Evolutionary conservation across 352 stramenopile species (phyloP).

Genomic region (Phytopythium litorale): DNA sequence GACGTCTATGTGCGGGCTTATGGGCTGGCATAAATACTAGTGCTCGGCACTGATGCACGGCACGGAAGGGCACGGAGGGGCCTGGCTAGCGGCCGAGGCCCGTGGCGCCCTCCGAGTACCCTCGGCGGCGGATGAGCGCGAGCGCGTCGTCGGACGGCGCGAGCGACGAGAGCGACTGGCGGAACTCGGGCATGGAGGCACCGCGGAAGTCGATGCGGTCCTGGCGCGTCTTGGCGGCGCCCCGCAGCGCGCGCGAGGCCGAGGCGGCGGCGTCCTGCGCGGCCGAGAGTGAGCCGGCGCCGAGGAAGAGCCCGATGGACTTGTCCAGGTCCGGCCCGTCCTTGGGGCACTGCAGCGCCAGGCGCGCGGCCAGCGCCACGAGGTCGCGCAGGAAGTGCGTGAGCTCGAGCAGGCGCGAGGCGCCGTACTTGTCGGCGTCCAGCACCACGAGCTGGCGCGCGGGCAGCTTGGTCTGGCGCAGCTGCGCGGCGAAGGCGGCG

Average conservation of each 20-base stretch:
- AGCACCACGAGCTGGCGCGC: constrained; percentile 48
- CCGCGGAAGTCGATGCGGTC: constrained; percentile 68
- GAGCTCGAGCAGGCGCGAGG: constrained; percentile 50
- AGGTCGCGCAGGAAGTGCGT: constrained; percentile 63
- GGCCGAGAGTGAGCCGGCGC: constrained; percentile 36
- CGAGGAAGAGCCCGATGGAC: constrained; percentile 58
- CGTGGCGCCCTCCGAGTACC: constrained; percentile 23
- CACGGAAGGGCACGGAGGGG: no score
- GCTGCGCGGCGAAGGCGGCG: constrained; percentile 39
- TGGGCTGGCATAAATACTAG: no score
- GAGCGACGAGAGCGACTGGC: constrained; percentile 37
- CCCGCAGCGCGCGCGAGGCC: constrained; percentile 25
- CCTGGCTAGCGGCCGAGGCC: not conserved
- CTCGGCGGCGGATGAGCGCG: constrained; percentile 20
- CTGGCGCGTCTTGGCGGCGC: constrained; percentile 51
- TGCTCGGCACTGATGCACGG: no score
- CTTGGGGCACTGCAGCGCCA: constrained; percentile 36
- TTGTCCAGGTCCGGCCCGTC: constrained; percentile 61
- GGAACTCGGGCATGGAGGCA: constrained; percentile 64
- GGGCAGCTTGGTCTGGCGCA: constrained; percentile 49
- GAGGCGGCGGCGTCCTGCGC: constrained; percentile 33
- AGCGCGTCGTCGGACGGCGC: constrained; percentile 19
- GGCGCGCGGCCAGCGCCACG: constrained; percentile 32
- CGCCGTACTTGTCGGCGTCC: constrained; percentile 55
- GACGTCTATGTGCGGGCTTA: no score